Percentiles rank a stretch among this genome's conserved stretches.
These are phyloP conservation scores for Aspergillus fischeri DNA, from an alignment of 2,329 filamentous ascomycete species.

Conservation along the genomic window DNA sequence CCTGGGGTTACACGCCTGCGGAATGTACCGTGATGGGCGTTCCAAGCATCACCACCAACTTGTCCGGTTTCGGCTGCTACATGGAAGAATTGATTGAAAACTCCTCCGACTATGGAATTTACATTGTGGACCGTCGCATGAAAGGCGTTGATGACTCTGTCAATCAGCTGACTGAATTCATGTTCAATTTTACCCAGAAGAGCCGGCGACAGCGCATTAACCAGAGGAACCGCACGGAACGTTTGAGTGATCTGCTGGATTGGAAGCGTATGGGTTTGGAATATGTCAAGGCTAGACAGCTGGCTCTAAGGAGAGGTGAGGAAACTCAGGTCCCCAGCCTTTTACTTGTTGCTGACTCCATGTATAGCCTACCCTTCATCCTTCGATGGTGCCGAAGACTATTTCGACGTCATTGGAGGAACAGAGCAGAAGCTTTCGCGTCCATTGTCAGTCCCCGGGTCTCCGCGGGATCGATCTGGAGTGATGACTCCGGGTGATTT, in stretches of 20 bases:
- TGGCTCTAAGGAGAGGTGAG: conserved; percentile 71
- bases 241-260: conserved; percentile 88
- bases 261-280: conserved; percentile 99
- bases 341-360: conserved; percentile 11
- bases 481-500: conserved; percentile 99
- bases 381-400: conserved; percentile 71
- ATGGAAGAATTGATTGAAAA: conserved; percentile 99
- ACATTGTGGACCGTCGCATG: conserved; percentile 91
- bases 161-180: conserved; percentile 85
- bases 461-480: conserved; percentile 80
- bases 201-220: conserved; percentile 96
- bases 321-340: neutral
- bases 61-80: conserved; percentile 97
- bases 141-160: conserved; percentile 98
- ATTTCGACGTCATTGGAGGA: conserved; percentile 85
- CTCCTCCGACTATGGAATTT: conserved; percentile 95
- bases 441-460: conserved; percentile 89
- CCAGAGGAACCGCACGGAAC: conserved; percentile 93
- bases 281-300: conserved; percentile 93
- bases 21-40: conserved; percentile 99
- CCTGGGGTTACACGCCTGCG: conserved; percentile 97
- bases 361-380: conserved; percentile 73
- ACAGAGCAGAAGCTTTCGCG: conserved; percentile 93
- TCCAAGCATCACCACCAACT: conserved; percentile 94
- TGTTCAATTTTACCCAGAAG: conserved; percentile 93